Evolutionary conservation across 164 flowering plant genomes (phyloP).

Genomic region (Tinospora cordifolia): DNA sequence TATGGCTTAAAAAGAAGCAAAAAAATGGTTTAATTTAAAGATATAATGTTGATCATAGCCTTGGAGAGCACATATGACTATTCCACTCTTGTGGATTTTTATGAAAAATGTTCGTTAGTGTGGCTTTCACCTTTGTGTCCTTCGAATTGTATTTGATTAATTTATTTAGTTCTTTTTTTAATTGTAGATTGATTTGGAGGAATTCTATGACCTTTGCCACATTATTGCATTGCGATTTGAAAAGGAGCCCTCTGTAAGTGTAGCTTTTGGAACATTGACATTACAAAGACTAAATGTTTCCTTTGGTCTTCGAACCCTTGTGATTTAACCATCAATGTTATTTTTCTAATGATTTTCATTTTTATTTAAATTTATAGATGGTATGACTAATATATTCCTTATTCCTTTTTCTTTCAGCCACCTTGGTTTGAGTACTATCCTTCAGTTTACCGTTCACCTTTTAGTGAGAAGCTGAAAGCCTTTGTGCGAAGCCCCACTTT

Average conservation of each 20-base stretch:
- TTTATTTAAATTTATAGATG: background rate
- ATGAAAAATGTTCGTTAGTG: background rate
- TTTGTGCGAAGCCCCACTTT: constrained; percentile 67
- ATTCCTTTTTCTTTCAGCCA: constrained; percentile 58
- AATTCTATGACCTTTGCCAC: constrained; percentile 82
- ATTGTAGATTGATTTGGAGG: constrained; percentile 75
- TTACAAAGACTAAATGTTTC: background rate
- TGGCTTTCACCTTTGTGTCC: background rate
- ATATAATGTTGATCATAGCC: background rate
- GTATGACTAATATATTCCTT: constrained; percentile 5
- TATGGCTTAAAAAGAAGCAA: background rate
- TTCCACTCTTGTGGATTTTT: background rate
- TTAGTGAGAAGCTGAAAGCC: constrained; percentile 53
- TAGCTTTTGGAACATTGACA: background rate
- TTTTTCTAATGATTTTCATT: background rate
- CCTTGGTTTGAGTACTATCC: constrained; percentile 60
- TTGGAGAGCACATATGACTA: background rate
- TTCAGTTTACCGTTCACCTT: constrained; percentile 50
- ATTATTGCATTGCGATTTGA: constrained; percentile 77
- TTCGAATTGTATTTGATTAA: constrained; percentile 1
- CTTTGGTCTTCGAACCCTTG: no score
- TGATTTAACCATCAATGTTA: background rate
- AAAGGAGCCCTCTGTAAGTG: constrained; percentile 72
- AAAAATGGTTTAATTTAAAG: background rate
- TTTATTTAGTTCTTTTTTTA: constrained; percentile 12